A percentile compares a stretch with the other conserved stretches of the same genome.
These are phyloP conservation scores for Infundibulicybe gibba DNA, from an alignment of 768 basidiomycete species.

Conservation along the genomic window DNA sequence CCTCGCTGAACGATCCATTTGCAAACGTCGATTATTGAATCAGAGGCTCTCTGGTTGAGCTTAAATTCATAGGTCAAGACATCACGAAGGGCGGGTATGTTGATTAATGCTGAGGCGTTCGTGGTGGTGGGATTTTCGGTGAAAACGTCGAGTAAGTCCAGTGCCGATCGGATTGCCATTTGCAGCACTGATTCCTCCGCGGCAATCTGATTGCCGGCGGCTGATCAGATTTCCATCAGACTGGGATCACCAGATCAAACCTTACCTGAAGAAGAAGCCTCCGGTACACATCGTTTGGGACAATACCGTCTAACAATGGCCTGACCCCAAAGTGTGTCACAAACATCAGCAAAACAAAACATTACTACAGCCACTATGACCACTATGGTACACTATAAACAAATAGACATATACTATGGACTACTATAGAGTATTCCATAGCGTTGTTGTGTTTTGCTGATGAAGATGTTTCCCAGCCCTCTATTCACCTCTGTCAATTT, in stretches of 20 bases:
- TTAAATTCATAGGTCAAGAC: constrained; percentile 6
- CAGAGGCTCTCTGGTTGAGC: not conserved
- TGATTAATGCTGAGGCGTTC: constrained; percentile 2
- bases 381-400: too few relatives aligned
- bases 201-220: constrained; percentile 9
- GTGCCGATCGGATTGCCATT: constrained; percentile 9
- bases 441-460: too few relatives aligned
- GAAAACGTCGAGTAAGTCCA: constrained; percentile 7
- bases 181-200: constrained; percentile 19
- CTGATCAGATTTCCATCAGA: too few relatives aligned
- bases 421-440: too few relatives aligned
- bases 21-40: constrained; percentile 2
- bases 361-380: too few relatives aligned
- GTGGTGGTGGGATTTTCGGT: not conserved
- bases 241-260: not conserved
- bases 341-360: too few relatives aligned
- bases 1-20: constrained; percentile 8
- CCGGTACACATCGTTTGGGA: constrained; percentile 1
- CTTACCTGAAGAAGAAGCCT: not conserved
- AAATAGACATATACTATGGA: too few relatives aligned
- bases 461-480: constrained; percentile 4
- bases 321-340: constrained; percentile 3
- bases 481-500: constrained; percentile 1
- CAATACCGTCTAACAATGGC: not conserved
- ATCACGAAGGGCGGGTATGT: constrained; percentile 11